phyloP scores from a whole-genome alignment of 2,329 filamentous ascomycete species.

The Fusarium lateritium region DNA sequence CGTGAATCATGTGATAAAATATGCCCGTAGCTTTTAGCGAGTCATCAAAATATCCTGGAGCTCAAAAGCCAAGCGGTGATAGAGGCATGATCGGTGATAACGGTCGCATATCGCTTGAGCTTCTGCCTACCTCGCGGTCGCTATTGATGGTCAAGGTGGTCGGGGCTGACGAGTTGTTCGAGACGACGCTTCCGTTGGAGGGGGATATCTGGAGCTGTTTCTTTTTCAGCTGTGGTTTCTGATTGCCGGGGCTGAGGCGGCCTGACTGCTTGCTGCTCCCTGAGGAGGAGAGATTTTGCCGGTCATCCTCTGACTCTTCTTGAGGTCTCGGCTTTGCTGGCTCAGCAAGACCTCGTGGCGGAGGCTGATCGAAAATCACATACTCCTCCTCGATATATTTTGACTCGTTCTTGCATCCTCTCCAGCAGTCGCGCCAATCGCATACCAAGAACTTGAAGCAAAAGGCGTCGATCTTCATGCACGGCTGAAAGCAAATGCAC shows the following conservation, averaged over 20 bases:
- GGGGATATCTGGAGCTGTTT: slow-evolving; percentile 59
- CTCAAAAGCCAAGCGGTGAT: slow-evolving; percentile 72
- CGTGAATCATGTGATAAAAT: slow-evolving; percentile 16
- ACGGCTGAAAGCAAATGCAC: slow-evolving; percentile 97
- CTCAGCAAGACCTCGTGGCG: slow-evolving; percentile 65
- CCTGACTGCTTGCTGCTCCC: slow-evolving; percentile 72
- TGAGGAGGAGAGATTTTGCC: slow-evolving; percentile 68
- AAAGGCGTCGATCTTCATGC: slow-evolving; percentile 95
- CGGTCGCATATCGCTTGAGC: slow-evolving; percentile 65
- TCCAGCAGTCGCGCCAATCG: slow-evolving; percentile 97
- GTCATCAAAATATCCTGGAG: slow-evolving; percentile 16
- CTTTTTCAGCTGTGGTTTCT: slow-evolving; percentile 57
- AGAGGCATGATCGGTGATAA: slow-evolving; percentile 77
- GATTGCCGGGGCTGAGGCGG: slow-evolving; percentile 42
- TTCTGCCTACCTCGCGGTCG: slow-evolving; percentile 50
- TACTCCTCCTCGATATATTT: slow-evolving; percentile 82
- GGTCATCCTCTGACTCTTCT: slow-evolving; percentile 45
- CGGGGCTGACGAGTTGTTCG: slow-evolving; percentile 60
- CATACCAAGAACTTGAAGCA: slow-evolving; percentile 96
- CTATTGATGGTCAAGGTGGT: slow-evolving; percentile 64
- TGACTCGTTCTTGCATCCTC: slow-evolving; percentile 92
- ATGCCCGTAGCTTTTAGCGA: slow-evolving; percentile 10
- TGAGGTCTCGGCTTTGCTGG: slow-evolving; percentile 50
- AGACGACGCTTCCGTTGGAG: slow-evolving; percentile 61
- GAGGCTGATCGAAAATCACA: slow-evolving; percentile 69